Conservation (phyloP, 305 asterid genomes). For the Petunia hybrid region DNA sequence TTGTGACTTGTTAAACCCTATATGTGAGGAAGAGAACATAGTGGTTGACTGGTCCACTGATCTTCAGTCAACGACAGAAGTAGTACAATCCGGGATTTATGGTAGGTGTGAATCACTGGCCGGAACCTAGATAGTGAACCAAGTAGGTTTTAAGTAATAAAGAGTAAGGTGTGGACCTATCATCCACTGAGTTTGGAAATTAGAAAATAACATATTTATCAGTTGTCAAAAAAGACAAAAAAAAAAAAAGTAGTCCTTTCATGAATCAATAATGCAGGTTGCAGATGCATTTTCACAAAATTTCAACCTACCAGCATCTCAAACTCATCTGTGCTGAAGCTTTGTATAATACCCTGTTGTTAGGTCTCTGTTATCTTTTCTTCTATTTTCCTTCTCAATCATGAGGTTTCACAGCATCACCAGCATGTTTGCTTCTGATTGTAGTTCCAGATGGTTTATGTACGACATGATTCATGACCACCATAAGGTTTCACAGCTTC, state of each 20-base stretch:
- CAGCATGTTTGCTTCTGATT: background rate
- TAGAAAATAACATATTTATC: background rate
- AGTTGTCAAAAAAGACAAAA: background rate
- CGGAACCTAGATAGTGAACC: background rate
- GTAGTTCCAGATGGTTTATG: conserved; percentile 8
- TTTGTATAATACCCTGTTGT: conserved; percentile 17
- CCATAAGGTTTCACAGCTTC: too few relatives aligned
- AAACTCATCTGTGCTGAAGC: background rate
- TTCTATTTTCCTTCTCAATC: background rate
- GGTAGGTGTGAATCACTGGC: background rate
- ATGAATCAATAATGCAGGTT: background rate
- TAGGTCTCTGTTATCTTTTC: background rate
- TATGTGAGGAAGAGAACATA: conserved; percentile 9
- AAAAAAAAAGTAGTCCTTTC: background rate
- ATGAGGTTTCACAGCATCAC: background rate
- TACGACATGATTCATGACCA: background rate
- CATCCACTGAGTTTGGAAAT: background rate
- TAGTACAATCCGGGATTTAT: background rate
- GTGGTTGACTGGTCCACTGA: background rate
- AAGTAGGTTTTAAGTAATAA: background rate
- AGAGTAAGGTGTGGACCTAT: background rate
- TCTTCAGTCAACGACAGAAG: background rate
- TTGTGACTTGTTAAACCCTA: background rate
- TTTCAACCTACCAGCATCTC: conserved; percentile 18
- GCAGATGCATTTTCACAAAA: background rate